A percentile compares a stretch with the other conserved stretches of the same genome.
These are phyloP conservation scores for Fusarium acutatum DNA, from an alignment of 2,329 filamentous ascomycete species.

Conservation along the genomic window DNA sequence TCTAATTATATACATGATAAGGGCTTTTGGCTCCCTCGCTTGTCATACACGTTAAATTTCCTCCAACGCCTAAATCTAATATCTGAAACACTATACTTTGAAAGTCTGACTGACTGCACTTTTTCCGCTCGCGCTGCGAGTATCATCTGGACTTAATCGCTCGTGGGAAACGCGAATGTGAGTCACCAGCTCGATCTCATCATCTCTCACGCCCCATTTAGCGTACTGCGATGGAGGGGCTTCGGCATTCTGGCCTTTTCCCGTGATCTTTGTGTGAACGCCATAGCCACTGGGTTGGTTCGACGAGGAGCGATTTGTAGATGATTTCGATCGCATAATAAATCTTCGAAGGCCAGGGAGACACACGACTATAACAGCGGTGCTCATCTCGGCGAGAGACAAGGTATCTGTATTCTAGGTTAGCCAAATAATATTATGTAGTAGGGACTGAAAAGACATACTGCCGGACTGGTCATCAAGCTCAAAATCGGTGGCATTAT, in stretches of 20 bases:
- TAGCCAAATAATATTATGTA: neutral
- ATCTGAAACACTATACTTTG: neutral
- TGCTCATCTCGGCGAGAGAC: slow-evolving; percentile 5
- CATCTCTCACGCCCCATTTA: slow-evolving; percentile 11
- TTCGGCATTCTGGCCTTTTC: neutral
- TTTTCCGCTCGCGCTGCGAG: neutral
- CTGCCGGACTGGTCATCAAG: slow-evolving; percentile 10
- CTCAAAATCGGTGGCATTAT: slow-evolving; percentile 8
- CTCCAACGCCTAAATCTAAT: neutral
- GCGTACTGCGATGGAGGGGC: neutral
- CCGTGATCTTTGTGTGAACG: neutral
- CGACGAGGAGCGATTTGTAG: neutral
- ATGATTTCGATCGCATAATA: neutral
- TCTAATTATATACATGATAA: neutral
- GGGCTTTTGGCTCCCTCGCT: neutral
- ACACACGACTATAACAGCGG: neutral
- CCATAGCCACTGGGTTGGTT: neutral
- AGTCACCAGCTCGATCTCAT: slow-evolving; percentile 13
- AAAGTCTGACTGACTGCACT: neutral
- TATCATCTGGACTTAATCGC: neutral
- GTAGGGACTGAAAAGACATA: neutral
- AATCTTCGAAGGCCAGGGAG: slow-evolving; percentile 11
- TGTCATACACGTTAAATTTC: neutral
- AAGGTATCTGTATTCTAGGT: neutral
- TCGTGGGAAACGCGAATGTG: neutral